Percentiles rank a stretch among this genome's conserved stretches.
Evolutionary conservation across 164 flowering plant species (phyloP).

Genomic region (Protea cynaroides): DNA sequence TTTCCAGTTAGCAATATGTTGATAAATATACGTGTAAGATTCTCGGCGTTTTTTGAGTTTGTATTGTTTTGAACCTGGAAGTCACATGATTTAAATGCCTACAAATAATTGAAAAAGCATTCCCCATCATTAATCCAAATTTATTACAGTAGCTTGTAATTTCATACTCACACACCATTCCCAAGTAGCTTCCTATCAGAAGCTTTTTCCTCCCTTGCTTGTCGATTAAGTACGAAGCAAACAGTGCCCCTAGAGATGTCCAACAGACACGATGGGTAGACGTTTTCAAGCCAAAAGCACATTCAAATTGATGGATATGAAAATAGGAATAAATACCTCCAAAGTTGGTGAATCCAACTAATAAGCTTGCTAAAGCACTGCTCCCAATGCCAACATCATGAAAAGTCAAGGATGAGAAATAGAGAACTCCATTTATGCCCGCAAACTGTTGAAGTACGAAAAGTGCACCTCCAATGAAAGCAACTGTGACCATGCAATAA

Average conservation of each 20-base stretch:
- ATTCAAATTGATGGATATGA: background rate
- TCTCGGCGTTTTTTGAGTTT: background rate
- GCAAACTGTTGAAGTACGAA: constrained; percentile 82
- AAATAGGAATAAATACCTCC: constrained; percentile 39
- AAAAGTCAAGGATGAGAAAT: constrained; percentile 79
- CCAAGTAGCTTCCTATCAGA: constrained; percentile 81
- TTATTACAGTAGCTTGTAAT: background rate
- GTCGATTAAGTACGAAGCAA: constrained; percentile 62
- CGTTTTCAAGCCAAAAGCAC: constrained; percentile 3
- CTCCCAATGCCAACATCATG: constrained; percentile 64
- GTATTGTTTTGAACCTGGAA: background rate
- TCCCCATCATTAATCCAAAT: background rate
- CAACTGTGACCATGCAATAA: constrained; percentile 47
- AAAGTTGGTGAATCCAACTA: constrained; percentile 67
- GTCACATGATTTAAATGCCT: background rate
- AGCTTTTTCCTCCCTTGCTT: constrained; percentile 73
- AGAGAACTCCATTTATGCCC: constrained; percentile 85
- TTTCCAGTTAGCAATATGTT: too few relatives aligned
- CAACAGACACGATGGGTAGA: constrained; percentile 10
- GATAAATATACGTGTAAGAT: too few relatives aligned
- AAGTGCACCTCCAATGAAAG: constrained; percentile 70
- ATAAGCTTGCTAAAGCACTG: constrained; percentile 60
- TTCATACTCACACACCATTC: constrained; percentile 55
- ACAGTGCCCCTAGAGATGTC: constrained; percentile 51
- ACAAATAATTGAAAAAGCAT: background rate